A percentile compares a stretch with the other conserved stretches of the same genome.
Evolutionary conservation across 2,329 filamentous ascomycete genomes (phyloP).

Genomic region (Aspergillus sp.): DNA sequence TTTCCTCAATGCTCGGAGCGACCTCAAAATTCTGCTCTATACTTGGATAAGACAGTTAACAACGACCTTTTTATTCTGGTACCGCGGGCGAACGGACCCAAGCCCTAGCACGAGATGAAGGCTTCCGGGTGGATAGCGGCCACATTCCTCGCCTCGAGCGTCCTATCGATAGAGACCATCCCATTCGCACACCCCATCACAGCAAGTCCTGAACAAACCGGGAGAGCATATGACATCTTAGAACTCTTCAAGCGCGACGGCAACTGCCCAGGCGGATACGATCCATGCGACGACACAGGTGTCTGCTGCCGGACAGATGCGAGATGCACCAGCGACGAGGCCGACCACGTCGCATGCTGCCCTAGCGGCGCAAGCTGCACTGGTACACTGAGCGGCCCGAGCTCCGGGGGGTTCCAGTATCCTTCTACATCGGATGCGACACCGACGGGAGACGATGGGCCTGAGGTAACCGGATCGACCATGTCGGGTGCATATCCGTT

Average conservation of each 20-base stretch:
- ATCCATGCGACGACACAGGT: conserved; percentile 55
- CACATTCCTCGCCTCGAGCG: conserved; percentile 37
- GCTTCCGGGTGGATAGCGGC: conserved; percentile 35
- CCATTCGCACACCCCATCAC: conserved; percentile 36
- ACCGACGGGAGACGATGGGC: conserved; percentile 27
- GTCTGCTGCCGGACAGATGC: conserved; percentile 61
- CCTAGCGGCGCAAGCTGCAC: conserved; percentile 62
- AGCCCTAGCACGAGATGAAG: conserved; percentile 37
- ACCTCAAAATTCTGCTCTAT: background rate
- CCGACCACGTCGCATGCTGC: conserved; percentile 65
- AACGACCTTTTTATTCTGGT: conserved; percentile 1
- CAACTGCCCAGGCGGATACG: conserved; percentile 58
- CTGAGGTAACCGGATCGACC: conserved; percentile 44
- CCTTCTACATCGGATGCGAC: conserved; percentile 36
- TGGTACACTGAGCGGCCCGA: conserved; percentile 52
- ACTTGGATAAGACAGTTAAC: background rate
- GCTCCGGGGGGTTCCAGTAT: conserved; percentile 38
- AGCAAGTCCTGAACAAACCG: conserved; percentile 23
- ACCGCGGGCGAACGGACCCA: conserved; percentile 15
- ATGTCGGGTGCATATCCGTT: conserved; percentile 58
- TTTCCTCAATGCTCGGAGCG: conserved; percentile 1
- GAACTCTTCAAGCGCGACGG: conserved; percentile 38
- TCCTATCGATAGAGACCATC: conserved; percentile 33
- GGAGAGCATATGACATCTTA: conserved; percentile 37
- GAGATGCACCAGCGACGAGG: conserved; percentile 60